Evolutionary conservation across 1,139 yeast species (phyloP), one percentile per base, ranked within the genome.

Genomic region (Debaryomycetaceae sp.): DNA sequence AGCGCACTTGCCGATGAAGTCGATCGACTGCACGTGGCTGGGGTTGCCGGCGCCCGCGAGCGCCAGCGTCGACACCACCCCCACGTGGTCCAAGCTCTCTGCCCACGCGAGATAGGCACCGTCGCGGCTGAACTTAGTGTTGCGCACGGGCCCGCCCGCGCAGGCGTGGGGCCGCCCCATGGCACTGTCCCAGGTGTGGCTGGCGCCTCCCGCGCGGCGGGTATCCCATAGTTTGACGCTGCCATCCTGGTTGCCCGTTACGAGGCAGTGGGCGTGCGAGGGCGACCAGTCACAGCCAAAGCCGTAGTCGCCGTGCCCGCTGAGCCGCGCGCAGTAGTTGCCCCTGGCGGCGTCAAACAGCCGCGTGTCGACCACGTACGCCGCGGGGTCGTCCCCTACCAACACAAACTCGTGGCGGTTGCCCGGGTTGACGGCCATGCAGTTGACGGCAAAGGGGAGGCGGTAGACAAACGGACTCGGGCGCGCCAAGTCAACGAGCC

Each of bases 161-260:
- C 42, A 22, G 7, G 22, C 8, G 10, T 14, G 26, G 8, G 7
- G 10, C 7, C 21, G 23, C 23, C 28, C 23, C 6, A 9, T n/a
- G 27, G 5, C 23, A 8, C 16, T 13, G 14, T 8, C 25, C 12
- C 16, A 23, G 6, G 9, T 9, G 9, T 6, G 8, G 6, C 20
- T 16, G 23, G 28, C 18, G 17, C 30, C 22, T 26, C 27, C 13
- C 8, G n/a, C 16, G 5, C 11, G 16, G 9, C 27, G 8, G 6
- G 8, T 52, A 47, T 77, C 83, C 66, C 75, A 75, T 7, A 77
- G 41, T 31, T 74, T 56, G 9, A 76, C 69, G 7, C 79, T 66
- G 3, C 78, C 70, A 47, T 78, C 84, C 48, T 78, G 83, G 43
- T 71, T 74, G 3, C 83, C 83, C 0, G 81, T 69, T 7, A 75